phyloP scores from a whole-genome alignment of 345 rosid species.

The Durio zibethinus region DNA sequence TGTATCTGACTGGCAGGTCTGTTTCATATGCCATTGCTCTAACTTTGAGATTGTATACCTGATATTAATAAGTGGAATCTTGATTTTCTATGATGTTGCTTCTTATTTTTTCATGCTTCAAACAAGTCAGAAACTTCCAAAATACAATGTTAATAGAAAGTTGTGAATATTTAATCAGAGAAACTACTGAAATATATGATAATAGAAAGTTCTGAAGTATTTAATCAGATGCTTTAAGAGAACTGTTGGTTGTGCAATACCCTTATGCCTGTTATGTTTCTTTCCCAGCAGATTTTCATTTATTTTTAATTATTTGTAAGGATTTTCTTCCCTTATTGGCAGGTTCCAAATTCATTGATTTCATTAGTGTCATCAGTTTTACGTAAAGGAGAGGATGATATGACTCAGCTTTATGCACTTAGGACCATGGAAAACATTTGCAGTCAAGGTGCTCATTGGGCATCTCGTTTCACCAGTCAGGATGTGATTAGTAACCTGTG shows the following conservation, averaged over 20 bases:
- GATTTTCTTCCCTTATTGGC: slow-evolving; percentile 21
- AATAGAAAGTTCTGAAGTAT: background rate
- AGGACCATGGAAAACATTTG: slow-evolving; percentile 93
- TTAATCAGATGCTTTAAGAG: background rate
- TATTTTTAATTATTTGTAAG: background rate
- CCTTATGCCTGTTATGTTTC: slow-evolving; percentile 6
- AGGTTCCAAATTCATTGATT: slow-evolving; percentile 94
- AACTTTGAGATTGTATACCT: slow-evolving; percentile 6
- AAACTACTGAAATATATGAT: background rate
- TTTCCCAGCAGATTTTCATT: background rate
- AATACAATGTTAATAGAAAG: background rate
- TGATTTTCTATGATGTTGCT: background rate
- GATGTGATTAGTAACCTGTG: slow-evolving; percentile 84
- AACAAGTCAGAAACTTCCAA: background rate
- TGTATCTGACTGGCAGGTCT: slow-evolving; percentile 88
- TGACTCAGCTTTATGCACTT: slow-evolving; percentile 91
- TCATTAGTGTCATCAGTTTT: slow-evolving; percentile 83
- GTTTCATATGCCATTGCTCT: slow-evolving; percentile 21
- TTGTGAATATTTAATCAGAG: background rate
- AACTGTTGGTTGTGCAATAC: slow-evolving; percentile 7
- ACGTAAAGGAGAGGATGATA: slow-evolving; percentile 94
- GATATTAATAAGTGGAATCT: background rate
- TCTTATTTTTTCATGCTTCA: background rate
- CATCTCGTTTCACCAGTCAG: slow-evolving; percentile 82
- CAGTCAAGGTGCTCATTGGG: slow-evolving; percentile 93